Conservation (phyloP, 2,329 filamentous ascomycete genomes). For the Colletotrichum sp. region DNA sequence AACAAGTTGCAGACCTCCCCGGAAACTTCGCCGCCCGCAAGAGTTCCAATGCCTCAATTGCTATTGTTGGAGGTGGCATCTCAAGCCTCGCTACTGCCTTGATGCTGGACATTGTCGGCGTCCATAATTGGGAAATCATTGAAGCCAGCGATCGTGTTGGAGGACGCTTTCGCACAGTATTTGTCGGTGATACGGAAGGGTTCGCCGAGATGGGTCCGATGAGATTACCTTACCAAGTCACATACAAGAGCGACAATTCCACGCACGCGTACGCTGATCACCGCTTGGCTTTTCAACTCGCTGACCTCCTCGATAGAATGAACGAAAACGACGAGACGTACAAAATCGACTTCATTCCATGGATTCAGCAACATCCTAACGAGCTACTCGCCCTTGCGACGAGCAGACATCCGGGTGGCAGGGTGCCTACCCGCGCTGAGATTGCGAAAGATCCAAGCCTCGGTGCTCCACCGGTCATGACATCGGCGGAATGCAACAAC, state of each 20-base stretch:
- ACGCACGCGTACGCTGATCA: constrained; percentile 62
- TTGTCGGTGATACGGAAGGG: constrained; percentile 55
- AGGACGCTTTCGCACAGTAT: constrained; percentile 64
- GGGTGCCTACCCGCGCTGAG: constrained; percentile 56
- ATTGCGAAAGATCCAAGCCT: constrained; percentile 49
- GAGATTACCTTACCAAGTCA: constrained; percentile 40
- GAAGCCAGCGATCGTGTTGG: constrained; percentile 62
- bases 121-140: constrained; percentile 61
- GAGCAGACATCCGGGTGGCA: constrained; percentile 52
- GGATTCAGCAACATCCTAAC: constrained; percentile 60
- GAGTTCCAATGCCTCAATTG: constrained; percentile 37
- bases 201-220: constrained; percentile 68
- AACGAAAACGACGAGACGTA: constrained; percentile 52
- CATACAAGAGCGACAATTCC: constrained; percentile 52
- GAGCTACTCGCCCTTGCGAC: constrained; percentile 53
- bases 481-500: constrained; percentile 29
- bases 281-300: constrained; percentile 65
- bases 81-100: constrained; percentile 61
- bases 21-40: constrained; percentile 25
- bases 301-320: constrained; percentile 57
- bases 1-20: constrained; percentile 40
- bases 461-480: constrained; percentile 27
- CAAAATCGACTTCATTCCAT: constrained; percentile 65
- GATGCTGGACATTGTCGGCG: constrained; percentile 50
- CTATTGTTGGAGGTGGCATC: constrained; percentile 67